phyloP scores from a whole-genome alignment of 495 filamentous ascomycete genomes.

The Talaromyces trachyspermus region DNA sequence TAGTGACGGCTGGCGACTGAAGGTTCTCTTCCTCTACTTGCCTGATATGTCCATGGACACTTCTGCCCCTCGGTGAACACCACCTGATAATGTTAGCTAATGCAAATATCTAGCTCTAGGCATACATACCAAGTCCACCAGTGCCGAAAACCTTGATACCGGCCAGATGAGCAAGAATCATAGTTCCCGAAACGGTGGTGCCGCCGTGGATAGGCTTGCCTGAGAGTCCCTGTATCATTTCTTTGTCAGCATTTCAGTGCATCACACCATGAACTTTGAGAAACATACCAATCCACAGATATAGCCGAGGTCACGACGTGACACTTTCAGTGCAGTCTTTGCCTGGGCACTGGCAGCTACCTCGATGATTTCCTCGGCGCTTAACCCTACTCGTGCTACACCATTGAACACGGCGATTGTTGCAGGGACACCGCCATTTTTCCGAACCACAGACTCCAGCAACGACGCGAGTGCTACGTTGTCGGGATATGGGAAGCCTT shows the following conservation, averaged over 20 bases:
- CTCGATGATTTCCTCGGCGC: slow-evolving; percentile 56
- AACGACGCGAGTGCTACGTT: slow-evolving; percentile 61
- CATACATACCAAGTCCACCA: slow-evolving; percentile 44
- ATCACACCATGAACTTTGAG: neutral
- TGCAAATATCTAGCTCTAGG: slow-evolving; percentile 1
- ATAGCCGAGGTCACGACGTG: slow-evolving; percentile 76
- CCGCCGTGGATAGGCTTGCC: slow-evolving; percentile 72
- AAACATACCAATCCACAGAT: slow-evolving; percentile 65
- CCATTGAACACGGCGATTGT: slow-evolving; percentile 82
- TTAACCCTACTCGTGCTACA: slow-evolving; percentile 71
- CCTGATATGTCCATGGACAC: slow-evolving; percentile 80
- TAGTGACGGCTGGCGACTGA: neutral
- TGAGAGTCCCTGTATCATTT: slow-evolving; percentile 50
- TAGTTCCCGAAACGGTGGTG: slow-evolving; percentile 88
- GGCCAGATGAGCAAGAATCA: slow-evolving; percentile 78
- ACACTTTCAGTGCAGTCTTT: slow-evolving; percentile 66
- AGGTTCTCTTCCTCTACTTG: slow-evolving; percentile 7
- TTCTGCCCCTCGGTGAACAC: slow-evolving; percentile 88
- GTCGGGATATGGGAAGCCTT: slow-evolving; percentile 79
- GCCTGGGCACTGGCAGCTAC: slow-evolving; percentile 60
- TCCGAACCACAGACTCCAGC: slow-evolving; percentile 70
- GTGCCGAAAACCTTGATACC: slow-evolving; percentile 93
- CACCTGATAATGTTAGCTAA: slow-evolving; percentile 50
- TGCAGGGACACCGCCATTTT: slow-evolving; percentile 81
- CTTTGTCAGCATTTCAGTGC: neutral